phyloP scores from a whole-genome alignment of 116 monocot genomes.

The Posidonia oceanica region DNA sequence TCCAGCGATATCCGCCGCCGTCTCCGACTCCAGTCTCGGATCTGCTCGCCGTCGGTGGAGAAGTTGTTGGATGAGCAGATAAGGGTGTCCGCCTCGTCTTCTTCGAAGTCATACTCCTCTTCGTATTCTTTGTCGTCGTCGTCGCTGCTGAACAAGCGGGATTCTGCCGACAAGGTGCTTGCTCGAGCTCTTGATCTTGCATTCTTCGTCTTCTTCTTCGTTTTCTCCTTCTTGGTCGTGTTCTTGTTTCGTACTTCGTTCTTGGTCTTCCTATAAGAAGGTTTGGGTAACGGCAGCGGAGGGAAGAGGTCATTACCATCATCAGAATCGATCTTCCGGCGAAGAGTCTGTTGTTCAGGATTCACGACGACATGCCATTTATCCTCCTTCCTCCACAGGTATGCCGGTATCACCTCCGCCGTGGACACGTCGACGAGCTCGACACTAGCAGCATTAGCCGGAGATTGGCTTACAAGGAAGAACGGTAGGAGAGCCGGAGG shows the following conservation, averaged over 20 bases:
- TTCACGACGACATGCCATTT: slow-evolving; percentile 31
- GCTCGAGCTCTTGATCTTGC: slow-evolving; percentile 3
- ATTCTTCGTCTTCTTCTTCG: slow-evolving; percentile 8
- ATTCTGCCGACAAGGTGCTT: slow-evolving; percentile 38
- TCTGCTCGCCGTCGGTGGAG: slow-evolving; percentile 9
- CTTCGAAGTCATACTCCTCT: slow-evolving; percentile 11
- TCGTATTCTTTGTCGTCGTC: slow-evolving; percentile 17
- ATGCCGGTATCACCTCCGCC: slow-evolving; percentile 12
- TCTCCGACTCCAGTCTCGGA: neutral
- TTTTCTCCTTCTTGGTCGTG: slow-evolving; percentile 2
- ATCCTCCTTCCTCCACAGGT: slow-evolving; percentile 34
- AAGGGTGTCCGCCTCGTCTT: slow-evolving; percentile 18
- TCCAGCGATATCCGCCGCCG: neutral
- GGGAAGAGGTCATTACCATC: slow-evolving; percentile 10
- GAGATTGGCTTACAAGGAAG: neutral
- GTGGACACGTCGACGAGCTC: neutral
- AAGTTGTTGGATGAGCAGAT: slow-evolving; percentile 14
- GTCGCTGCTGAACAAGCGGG: slow-evolving; percentile 53
- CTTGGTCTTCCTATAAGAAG: slow-evolving; percentile 1
- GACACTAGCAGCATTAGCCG: slow-evolving; percentile 6
- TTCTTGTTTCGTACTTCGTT: neutral
- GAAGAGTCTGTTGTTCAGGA: neutral
- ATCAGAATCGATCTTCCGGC: slow-evolving; percentile 48
- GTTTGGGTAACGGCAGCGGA: slow-evolving; percentile 8
- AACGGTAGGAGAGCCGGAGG: too few relatives aligned